These are phyloP conservation scores for Penicillium alfredii DNA, from an alignment of 495 filamentous ascomycete genomes.

Conservation along the genomic window DNA sequence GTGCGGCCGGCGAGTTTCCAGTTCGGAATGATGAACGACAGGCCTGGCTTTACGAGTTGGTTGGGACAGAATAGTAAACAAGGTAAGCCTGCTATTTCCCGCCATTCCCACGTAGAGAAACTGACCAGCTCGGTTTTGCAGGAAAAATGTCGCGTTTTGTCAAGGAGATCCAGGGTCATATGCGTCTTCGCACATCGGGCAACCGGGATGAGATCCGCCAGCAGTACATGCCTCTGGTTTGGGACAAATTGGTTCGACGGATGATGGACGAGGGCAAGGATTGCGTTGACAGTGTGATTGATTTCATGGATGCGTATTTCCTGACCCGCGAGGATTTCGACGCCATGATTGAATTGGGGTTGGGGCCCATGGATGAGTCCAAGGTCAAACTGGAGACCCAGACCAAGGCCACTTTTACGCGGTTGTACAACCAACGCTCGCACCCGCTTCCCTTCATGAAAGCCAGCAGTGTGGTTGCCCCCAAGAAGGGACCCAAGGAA, in stretches of 20 bases:
- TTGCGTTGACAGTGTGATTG: conserved; percentile 64
- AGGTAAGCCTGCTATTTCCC: too few relatives aligned
- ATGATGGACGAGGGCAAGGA: conserved; percentile 71
- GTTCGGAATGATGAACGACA: conserved; percentile 62
- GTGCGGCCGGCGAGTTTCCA: conserved; percentile 86
- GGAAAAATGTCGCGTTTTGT: conserved; percentile 76
- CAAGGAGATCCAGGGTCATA: conserved; percentile 95
- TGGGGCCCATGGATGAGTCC: conserved; percentile 74
- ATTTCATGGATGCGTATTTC: conserved; percentile 95
- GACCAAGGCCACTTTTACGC: conserved; percentile 84
- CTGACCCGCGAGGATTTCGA: conserved; percentile 96
- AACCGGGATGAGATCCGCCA: conserved; percentile 92
- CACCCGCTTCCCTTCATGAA: conserved; percentile 97
- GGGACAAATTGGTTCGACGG: conserved; percentile 68
- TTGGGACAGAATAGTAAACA: conserved; percentile 90
- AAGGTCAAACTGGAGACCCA: conserved; percentile 72
- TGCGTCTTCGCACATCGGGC: conserved; percentile 86
- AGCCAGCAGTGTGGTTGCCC: conserved; percentile 67
- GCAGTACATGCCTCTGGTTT: conserved; percentile 88
- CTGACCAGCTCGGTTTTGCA: too few relatives aligned
- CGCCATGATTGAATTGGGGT: conserved; percentile 80
- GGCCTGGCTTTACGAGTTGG: conserved; percentile 75
- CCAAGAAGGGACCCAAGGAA: conserved; percentile 63
- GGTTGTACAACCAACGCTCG: conserved; percentile 76
- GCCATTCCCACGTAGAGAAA: too few relatives aligned